Conservation (phyloP, 148 eudicot species). For the Cornus kousa region DNA sequence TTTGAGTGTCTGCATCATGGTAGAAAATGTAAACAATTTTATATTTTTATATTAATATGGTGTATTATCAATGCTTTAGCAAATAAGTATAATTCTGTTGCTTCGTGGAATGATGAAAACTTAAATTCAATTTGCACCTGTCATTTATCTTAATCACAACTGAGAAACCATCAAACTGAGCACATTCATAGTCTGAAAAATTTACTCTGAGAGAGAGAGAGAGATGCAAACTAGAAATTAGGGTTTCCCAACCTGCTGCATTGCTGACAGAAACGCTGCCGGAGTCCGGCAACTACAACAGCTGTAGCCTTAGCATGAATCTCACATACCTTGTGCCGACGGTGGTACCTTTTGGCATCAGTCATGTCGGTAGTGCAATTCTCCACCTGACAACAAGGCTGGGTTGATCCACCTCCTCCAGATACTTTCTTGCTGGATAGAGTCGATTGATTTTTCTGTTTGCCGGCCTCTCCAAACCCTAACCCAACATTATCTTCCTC, state of each 20-base stretch:
- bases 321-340: conserved; percentile 75
- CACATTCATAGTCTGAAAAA: not conserved
- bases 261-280: conserved; percentile 79
- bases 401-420: conserved; percentile 19
- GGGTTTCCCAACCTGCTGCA: conserved; percentile 64
- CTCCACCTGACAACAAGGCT: conserved; percentile 52
- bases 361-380: conserved; percentile 58
- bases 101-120: not conserved
- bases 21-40: too few relatives aligned
- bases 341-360: conserved; percentile 66
- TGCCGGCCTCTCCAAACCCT: conserved; percentile 19
- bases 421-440: conserved; percentile 15
- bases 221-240: not conserved
- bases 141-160: not conserved
- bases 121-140: not conserved
- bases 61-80: not conserved
- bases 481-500: not conserved
- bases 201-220: not conserved
- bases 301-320: conserved; percentile 66
- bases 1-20: too few relatives aligned
- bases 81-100: conserved; percentile 5
- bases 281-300: conserved; percentile 42
- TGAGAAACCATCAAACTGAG: not conserved
- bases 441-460: conserved; percentile 18
- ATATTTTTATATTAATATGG: not conserved